Evolutionary conservation across 345 rosid genomes (phyloP), one percentile per base, ranked within the genome.

Genomic region (Iberis pinnata): DNA sequence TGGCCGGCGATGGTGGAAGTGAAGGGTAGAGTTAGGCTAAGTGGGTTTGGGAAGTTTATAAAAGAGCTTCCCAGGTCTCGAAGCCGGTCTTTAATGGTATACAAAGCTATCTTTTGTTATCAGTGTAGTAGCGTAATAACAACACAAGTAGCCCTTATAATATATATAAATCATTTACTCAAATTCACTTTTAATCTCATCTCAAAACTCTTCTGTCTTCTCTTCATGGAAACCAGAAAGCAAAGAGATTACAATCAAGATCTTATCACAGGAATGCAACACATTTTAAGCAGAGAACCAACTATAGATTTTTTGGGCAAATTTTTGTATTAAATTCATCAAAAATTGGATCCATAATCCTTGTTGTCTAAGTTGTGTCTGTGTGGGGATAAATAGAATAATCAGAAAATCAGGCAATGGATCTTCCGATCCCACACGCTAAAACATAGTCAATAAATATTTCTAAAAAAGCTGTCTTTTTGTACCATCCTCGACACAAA

Each of bases 31-130:
- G 99, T 88, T 18, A 75, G 82, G 70, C 82, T 86, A 22, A 83
- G 88, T 60, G 97, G 97, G 35, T 93, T 93, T 64, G 87, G 80
- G 73, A 93, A 82, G 79, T 93, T 88, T 71, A 88, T 93, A 31
- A 88, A 86, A 62, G 85, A 78, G 76, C 99, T 93, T 53, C 87
- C 85, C 6, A 75, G 80, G 95, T 93, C 99, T 49, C 74, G 94
- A 66, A 80, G 76, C 69, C 95, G 99, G 60, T 81, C 94, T 63
- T 70, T 86, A 56, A 93, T 88, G 99, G 99, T 93, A 93, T 77
- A 27, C 60, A 73, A 63, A 77, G 73, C 68, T 70, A 61, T 59
- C 70, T 82, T 71, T 61, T 39, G 56, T 58, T 78, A 53, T 60
- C 61, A 33, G 12, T 40, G 67, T 53, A 45, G 65, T 58, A 59